Percentiles rank a stretch among this genome's conserved stretches.
These are phyloP conservation scores for Colletotrichum cuscutae DNA, from an alignment of 2,329 filamentous ascomycete species.

Conservation along the genomic window DNA sequence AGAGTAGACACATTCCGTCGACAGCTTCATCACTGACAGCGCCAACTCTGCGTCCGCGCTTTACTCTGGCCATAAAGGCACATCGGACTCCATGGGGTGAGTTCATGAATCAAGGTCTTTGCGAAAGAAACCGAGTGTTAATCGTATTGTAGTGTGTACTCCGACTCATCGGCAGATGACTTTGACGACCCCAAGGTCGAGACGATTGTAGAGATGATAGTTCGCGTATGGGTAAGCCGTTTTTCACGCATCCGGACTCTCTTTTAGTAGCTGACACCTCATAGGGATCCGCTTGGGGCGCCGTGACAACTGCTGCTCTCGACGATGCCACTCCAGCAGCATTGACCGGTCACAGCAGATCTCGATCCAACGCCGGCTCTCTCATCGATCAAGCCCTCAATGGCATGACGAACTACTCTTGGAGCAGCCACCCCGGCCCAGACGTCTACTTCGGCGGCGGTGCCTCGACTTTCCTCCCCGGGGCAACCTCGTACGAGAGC, in stretches of 20 bases:
- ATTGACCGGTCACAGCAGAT: constrained; percentile 76
- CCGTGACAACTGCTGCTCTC: constrained; percentile 81
- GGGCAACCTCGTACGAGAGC: constrained; percentile 71
- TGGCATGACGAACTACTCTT: constrained; percentile 82
- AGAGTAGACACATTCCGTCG: constrained; percentile 77
- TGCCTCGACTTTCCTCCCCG: constrained; percentile 81
- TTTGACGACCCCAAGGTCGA: constrained; percentile 91
- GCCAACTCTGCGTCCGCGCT: constrained; percentile 86
- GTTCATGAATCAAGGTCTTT: neutral
- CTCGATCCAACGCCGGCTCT: constrained; percentile 74
- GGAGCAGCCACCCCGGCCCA: constrained; percentile 78
- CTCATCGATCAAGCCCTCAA: constrained; percentile 82
- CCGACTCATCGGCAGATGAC: constrained; percentile 76
- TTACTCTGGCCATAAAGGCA: constrained; percentile 86
- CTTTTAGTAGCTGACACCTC: neutral
- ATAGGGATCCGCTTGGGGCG: constrained; percentile 66
- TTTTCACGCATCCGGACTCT: fast-evolving
- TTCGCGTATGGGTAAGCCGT: constrained; percentile 71
- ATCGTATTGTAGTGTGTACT: constrained; percentile 67
- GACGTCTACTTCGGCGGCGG: constrained; percentile 87
- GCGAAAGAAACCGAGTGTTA: neutral
- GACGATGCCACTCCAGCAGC: constrained; percentile 86
- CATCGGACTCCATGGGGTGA: constrained; percentile 81
- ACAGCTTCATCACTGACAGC: constrained; percentile 86
- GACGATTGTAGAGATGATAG: constrained; percentile 83